phyloP scores from a whole-genome alignment of 2,329 filamentous ascomycete genomes.

The Leptographium galeiforme region DNA sequence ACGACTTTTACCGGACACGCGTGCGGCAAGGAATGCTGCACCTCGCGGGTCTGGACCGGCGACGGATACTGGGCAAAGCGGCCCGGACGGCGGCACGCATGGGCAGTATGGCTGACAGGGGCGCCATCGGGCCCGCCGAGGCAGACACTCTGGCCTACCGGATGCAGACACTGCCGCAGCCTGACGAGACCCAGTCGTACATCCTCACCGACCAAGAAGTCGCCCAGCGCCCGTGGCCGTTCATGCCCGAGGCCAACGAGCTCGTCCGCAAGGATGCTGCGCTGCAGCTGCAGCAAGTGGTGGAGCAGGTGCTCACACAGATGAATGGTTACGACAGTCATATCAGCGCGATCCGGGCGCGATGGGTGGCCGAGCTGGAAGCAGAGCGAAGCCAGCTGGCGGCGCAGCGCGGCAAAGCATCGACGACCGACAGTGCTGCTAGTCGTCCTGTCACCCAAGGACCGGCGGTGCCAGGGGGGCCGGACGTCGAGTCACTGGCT shows the following conservation, averaged over 20 bases:
- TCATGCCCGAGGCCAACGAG: neutral
- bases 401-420: constrained; percentile 7
- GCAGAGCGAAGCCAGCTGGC: constrained; percentile 14
- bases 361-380: constrained; percentile 12
- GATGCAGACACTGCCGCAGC: constrained; percentile 14
- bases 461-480: neutral
- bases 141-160: constrained; percentile 15
- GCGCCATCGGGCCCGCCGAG: constrained; percentile 5
- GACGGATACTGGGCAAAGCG: constrained; percentile 14
- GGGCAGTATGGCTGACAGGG: neutral
- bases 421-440: neutral
- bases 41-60: constrained; percentile 21
- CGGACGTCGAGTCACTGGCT: too few species aligned
- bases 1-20: constrained; percentile 18
- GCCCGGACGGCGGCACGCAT: neutral
- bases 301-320: constrained; percentile 11
- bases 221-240: constrained; percentile 5
- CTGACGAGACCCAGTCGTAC: constrained; percentile 12
- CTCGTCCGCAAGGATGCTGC: constrained; percentile 5
- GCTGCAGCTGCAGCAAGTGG: constrained; percentile 10
- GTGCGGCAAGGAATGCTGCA: constrained; percentile 19
- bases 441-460: too few species aligned
- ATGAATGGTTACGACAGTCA: constrained; percentile 13
- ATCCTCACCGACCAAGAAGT: constrained; percentile 8
- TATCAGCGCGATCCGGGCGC: constrained; percentile 11